Percentiles rank a stretch among this genome's conserved stretches.
phyloP scores from a whole-genome alignment of 768 basidiomycete species.

The Lactarius trivialis region DNA sequence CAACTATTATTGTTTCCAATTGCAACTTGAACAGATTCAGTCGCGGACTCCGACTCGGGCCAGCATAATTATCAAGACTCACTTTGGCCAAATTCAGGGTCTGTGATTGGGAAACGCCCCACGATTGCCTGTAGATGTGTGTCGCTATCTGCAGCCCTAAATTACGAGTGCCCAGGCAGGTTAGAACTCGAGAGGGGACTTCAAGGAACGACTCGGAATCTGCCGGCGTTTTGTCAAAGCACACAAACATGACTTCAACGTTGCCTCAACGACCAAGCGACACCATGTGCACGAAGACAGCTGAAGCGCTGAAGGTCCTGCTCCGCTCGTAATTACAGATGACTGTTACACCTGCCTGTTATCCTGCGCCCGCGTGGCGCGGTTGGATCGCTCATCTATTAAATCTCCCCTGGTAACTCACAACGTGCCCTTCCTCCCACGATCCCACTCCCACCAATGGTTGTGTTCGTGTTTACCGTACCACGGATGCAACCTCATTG shows the following conservation, averaged over 20 bases:
- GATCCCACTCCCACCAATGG: too few species aligned
- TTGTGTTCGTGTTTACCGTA: not conserved
- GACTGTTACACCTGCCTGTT: not conserved
- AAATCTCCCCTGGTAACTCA: too few species aligned
- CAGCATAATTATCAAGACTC: not conserved
- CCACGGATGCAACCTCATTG: not conserved
- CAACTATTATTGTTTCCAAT: too few species aligned
- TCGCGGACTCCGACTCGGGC: not conserved
- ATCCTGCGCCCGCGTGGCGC: too few species aligned
- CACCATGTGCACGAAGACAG: not conserved
- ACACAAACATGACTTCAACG: too few species aligned
- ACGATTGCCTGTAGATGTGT: not conserved
- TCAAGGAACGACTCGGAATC: too few species aligned
- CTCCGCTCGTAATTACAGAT: not conserved
- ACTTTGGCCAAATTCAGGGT: not conserved
- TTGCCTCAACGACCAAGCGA: too few species aligned
- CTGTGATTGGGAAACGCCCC: not conserved
- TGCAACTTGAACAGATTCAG: too few species aligned
- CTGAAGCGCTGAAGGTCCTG: not conserved
- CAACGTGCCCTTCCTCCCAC: too few species aligned
- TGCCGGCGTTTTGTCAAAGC: too few species aligned
- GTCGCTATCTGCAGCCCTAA: not conserved
- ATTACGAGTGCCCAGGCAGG: not conserved
- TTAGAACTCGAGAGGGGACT: too few species aligned
- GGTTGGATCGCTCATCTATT: not conserved